Conservation (phyloP, 441 rosid species). For the Gossypium trilobum region DNA sequence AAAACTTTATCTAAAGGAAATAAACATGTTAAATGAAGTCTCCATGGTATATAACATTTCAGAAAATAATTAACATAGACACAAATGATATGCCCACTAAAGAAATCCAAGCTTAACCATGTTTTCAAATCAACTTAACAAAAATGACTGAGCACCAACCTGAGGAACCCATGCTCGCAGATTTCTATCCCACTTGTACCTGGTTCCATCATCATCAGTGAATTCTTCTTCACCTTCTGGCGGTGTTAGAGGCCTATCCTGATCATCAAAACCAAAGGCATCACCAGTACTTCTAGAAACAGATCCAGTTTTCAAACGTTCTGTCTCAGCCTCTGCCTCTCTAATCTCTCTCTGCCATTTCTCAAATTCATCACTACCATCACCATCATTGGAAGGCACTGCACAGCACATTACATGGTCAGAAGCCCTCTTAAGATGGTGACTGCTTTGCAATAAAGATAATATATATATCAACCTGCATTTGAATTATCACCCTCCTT, state of each 20-base stretch:
- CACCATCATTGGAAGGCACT: conserved; percentile 40
- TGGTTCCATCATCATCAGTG: conserved; percentile 86
- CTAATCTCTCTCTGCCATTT: conserved; percentile 77
- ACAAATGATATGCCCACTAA: neutral
- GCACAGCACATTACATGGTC: conserved; percentile 27
- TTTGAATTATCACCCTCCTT: conserved; percentile 16
- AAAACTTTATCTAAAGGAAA: neutral
- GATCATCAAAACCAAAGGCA: conserved; percentile 27
- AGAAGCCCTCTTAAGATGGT: conserved; percentile 6
- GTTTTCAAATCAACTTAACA: neutral
- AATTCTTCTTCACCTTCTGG: conserved; percentile 91
- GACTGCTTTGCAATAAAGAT: neutral
- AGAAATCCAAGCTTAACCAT: neutral
- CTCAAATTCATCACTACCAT: conserved; percentile 64
- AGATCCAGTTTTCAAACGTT: conserved; percentile 39
- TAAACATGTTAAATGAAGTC: neutral
- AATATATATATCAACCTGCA: conserved; percentile 19
- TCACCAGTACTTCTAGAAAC: conserved; percentile 24
- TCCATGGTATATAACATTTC: neutral
- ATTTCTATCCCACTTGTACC: conserved; percentile 68
- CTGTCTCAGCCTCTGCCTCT: conserved; percentile 56
- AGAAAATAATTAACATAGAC: neutral
- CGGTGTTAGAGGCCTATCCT: conserved; percentile 40
- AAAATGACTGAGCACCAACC: conserved; percentile 35
- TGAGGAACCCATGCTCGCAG: conserved; percentile 86